Base-by-base conservation (phyloP, 768 basidiomycete species). In the Tephrocybe rancida region DNA sequence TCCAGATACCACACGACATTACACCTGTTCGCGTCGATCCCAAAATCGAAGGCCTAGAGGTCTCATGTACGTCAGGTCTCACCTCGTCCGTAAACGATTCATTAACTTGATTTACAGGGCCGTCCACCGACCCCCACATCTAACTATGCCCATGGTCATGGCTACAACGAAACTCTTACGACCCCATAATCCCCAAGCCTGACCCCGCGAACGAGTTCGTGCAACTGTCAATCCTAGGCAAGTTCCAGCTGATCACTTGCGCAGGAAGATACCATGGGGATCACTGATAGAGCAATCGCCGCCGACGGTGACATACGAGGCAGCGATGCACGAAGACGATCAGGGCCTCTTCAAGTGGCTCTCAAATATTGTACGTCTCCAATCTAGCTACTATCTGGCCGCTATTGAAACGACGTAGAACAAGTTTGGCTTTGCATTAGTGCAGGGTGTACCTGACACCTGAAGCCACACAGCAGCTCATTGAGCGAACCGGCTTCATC, bases 131-230 rank as follows among this genome's bases (percentile, higher is more conserved):
- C 45, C 72, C 77, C 1, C 95, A 98, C 65, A 69, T 78, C n/a
- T 95, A 93, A 0, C 59, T 87, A 45, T 98, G 91, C 63, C 93
- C 95, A 0, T 93, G 92, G 88, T 73, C 82, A 32, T 96, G 94
- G 88, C 79, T 98, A 3, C 77, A 78, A 62, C 66, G 71, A 56
- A 84, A 92, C 56, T 86, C 92, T 3, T 96, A 95, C 64, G 90
- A 95, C 64, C 92, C 93, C 8, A 76, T 81, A 2, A 63, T 78
- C 35, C 60, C 63, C 50, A 64, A 54, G 57, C 63, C 54, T 9
- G 65, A 67, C 29, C 35, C 61, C 21, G 50, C 58, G 3, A 55
- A 67, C 29, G 84, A 84, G 87, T 87, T 52, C 59, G 79, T 72
- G 0, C 25, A 46, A 30, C 24, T 55, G n/a, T 26, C 25, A 47